A percentile compares a stretch with the other conserved stretches of the same genome.
phyloP scores from a whole-genome alignment of 352 stramenopile genomes.

The Globisporangium polare region DNA sequence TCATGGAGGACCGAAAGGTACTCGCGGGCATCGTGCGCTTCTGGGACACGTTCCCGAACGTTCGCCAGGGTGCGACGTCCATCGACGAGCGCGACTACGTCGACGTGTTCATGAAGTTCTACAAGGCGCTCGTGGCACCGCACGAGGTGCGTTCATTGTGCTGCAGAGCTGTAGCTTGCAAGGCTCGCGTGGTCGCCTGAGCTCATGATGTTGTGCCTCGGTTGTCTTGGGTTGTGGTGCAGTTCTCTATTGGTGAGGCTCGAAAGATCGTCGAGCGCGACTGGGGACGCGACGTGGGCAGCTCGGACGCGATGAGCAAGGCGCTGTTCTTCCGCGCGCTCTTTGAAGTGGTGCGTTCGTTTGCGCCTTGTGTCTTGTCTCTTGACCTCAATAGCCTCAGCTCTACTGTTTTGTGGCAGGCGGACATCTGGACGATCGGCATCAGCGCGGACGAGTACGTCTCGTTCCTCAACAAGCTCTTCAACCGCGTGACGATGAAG shows the following conservation, averaged over 20 bases:
- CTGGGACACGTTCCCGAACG: conserved; percentile 66
- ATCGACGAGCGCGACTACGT: conserved; percentile 61
- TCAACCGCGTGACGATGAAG: conserved; percentile 71
- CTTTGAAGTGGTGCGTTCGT: conserved; percentile 60
- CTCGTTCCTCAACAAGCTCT: conserved; percentile 74
- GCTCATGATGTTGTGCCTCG: neutral
- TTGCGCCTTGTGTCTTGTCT: neutral
- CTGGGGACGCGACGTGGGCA: conserved; percentile 56
- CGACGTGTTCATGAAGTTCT: conserved; percentile 82
- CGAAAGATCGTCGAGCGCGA: conserved; percentile 74
- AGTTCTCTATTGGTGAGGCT: conserved; percentile 70
- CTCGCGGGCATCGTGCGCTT: conserved; percentile 51
- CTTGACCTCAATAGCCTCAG: no score
- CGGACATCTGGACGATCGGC: conserved; percentile 74
- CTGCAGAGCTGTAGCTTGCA: neutral
- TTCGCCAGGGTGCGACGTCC: conserved; percentile 38
- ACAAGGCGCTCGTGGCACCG: conserved; percentile 68
- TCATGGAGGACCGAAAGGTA: conserved; percentile 47
- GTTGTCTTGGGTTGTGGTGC: neutral
- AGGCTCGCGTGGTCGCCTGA: neutral
- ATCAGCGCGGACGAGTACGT: conserved; percentile 62
- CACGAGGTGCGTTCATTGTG: conserved; percentile 27
- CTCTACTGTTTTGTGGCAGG: conserved; percentile 25
- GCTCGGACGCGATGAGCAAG: conserved; percentile 49
- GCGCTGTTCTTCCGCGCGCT: conserved; percentile 54